phyloP scores from a whole-genome alignment of 140 eudicot genomes.

The Erigeron philadelphicus region DNA sequence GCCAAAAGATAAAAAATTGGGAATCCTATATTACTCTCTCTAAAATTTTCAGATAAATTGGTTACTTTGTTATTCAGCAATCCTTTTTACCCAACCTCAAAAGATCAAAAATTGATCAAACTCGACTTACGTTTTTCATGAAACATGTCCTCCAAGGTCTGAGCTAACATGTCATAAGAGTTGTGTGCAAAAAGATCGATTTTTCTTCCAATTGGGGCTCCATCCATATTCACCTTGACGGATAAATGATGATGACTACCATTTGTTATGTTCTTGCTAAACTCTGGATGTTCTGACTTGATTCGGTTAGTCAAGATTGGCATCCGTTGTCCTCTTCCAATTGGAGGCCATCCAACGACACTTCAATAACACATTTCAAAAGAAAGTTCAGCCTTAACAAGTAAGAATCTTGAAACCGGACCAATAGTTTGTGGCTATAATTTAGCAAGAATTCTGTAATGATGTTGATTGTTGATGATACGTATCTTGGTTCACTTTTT shows the following conservation, averaged over 20 bases:
- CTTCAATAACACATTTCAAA: slow-evolving; percentile 23
- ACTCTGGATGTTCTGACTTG: slow-evolving; percentile 46
- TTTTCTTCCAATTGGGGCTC: slow-evolving; percentile 80
- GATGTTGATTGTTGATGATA: background rate
- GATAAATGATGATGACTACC: slow-evolving; percentile 32
- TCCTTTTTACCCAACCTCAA: too few relatives aligned
- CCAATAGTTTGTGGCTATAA: background rate
- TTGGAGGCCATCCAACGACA: slow-evolving; percentile 99
- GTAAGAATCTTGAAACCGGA: slow-evolving; percentile 14
- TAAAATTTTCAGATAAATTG: too few relatives aligned
- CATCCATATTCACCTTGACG: slow-evolving; percentile 96
- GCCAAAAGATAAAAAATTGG: too few relatives aligned
- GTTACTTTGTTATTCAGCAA: too few relatives aligned
- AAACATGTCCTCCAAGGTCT: slow-evolving; percentile 72
- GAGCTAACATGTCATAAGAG: slow-evolving; percentile 70
- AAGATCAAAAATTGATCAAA: background rate
- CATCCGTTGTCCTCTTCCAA: slow-evolving; percentile 56
- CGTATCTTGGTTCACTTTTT: background rate
- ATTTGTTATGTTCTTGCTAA: slow-evolving; percentile 32
- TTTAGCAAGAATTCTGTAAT: slow-evolving; percentile 1
- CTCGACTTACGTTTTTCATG: slow-evolving; percentile 40
- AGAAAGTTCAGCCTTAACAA: slow-evolving; percentile 3
- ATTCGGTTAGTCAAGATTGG: slow-evolving; percentile 58
- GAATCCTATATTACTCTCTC: too few relatives aligned
- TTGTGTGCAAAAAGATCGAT: slow-evolving; percentile 74